Conservation (phyloP, 352 stramenopile species). For the Pilasporangium apinafurcum region DNA sequence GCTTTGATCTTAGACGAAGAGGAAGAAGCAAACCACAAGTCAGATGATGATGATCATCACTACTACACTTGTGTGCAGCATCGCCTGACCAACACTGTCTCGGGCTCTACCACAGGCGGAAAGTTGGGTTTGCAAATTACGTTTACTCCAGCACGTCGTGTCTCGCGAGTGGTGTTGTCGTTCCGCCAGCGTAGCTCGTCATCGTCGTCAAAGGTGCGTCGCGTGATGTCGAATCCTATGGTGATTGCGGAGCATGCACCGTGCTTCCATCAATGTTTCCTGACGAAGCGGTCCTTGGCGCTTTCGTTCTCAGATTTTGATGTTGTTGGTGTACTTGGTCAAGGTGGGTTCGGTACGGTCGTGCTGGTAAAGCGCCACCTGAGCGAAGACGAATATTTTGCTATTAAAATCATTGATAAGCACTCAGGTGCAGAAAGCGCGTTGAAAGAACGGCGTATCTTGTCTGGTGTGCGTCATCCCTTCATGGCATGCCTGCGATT, state of each 20-base stretch:
- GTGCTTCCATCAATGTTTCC: constrained; percentile 79
- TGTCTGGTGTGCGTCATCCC: constrained; percentile 70
- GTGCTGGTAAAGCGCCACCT: constrained; percentile 77
- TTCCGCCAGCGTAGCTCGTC: constrained; percentile 62
- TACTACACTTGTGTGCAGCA: constrained; percentile 47
- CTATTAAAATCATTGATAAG: constrained; percentile 87
- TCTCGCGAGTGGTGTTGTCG: constrained; percentile 79
- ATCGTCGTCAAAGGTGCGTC: constrained; percentile 23
- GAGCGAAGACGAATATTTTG: constrained; percentile 74
- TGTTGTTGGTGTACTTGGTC: constrained; percentile 75
- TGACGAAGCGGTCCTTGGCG: constrained; percentile 77
- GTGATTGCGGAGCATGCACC: constrained; percentile 64
- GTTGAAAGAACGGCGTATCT: constrained; percentile 68
- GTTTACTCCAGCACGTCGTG: constrained; percentile 73
- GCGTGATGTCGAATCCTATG: constrained; percentile 72
- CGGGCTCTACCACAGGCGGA: constrained; percentile 61
- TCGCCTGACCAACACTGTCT: constrained; percentile 69
- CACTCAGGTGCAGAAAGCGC: constrained; percentile 67
- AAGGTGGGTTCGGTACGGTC: constrained; percentile 76
- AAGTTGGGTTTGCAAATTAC: constrained; percentile 78
- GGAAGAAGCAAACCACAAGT: constrained; percentile 37
- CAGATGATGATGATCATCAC: constrained; percentile 75
- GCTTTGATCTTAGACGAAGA: constrained; percentile 45
- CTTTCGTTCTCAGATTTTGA: constrained; percentile 84
- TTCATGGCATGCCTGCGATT: constrained; percentile 80